Conservation (phyloP, 805 yeast genomes). For the Yarrowia alimentaria region DNA sequence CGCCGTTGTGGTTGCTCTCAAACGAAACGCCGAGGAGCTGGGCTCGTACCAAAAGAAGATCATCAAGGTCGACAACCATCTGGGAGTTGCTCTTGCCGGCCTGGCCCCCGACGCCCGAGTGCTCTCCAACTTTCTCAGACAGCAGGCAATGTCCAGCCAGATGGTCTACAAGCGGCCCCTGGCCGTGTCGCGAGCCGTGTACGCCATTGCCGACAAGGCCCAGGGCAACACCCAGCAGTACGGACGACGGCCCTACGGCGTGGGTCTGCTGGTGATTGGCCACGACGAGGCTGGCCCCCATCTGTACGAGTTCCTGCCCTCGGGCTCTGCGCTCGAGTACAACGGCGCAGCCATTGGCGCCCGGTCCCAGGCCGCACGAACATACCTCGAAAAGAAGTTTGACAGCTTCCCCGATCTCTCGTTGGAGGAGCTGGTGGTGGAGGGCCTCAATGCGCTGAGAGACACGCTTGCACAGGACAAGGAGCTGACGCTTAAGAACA, state of each 20-base stretch:
- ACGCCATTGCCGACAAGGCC: constrained; percentile 90
- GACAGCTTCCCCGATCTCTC: constrained; percentile 61
- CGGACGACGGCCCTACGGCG: constrained; percentile 98
- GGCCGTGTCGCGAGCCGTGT: constrained; percentile 77
- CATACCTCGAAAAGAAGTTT: constrained; percentile 84
- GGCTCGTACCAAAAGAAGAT: constrained; percentile 96
- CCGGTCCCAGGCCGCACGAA: constrained; percentile 96
- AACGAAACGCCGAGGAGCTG: constrained; percentile 94
- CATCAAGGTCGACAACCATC: constrained; percentile 84
- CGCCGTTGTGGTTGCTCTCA: constrained; percentile 89
- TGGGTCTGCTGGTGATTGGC: constrained; percentile 87
- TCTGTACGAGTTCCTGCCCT: constrained; percentile 90
- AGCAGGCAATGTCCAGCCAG: constrained; percentile 84
- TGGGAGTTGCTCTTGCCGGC: constrained; percentile 96
- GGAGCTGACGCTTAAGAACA: constrained; percentile 77
- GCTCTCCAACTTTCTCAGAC: constrained; percentile 80
- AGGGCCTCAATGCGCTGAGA: constrained; percentile 85
- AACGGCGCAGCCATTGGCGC: constrained; percentile 97
- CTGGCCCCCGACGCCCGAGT: constrained; percentile 98
- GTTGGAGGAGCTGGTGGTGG: constrained; percentile 73
- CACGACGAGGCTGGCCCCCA: constrained; percentile 94
- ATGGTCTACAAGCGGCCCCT: constrained; percentile 84
- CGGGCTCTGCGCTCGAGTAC: constrained; percentile 89
- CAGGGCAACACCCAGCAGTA: constrained; percentile 94
- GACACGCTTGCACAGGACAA: constrained; percentile 94